Percentiles rank a stretch among this genome's conserved stretches.
Evolutionary conservation across 169 alveolate species (phyloP).

Genomic region (Ichthyophthirius multifiliis): DNA sequence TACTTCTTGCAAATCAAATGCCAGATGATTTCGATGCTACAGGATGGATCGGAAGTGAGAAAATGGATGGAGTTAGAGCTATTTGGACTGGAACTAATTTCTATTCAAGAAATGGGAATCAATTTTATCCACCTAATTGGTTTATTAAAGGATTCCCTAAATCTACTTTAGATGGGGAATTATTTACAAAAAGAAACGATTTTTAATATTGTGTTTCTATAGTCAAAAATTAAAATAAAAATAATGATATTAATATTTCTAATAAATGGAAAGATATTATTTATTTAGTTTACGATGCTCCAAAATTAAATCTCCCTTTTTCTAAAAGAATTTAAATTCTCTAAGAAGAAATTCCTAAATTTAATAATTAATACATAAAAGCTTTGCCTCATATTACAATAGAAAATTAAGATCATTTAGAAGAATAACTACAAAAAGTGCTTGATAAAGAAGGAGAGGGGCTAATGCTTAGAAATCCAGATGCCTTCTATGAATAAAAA

Average conservation of each 20-base stretch:
- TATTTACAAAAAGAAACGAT: slow-evolving; percentile 58
- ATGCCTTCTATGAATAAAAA: slow-evolving; percentile 59
- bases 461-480: slow-evolving; percentile 71
- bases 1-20: neutral
- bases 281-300: slow-evolving; percentile 74
- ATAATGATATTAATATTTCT: slow-evolving; percentile 26
- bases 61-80: slow-evolving; percentile 73
- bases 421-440: slow-evolving; percentile 42
- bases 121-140: slow-evolving; percentile 60
- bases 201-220: slow-evolving; percentile 55
- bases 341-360: slow-evolving; percentile 22
- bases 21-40: slow-evolving; percentile 46
- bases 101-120: slow-evolving; percentile 52
- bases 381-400: slow-evolving; percentile 49
- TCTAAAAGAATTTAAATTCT: slow-evolving; percentile 41
- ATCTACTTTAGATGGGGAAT: slow-evolving; percentile 67
- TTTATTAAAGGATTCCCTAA: slow-evolving; percentile 60
- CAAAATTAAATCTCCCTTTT: slow-evolving; percentile 48
- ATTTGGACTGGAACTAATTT: slow-evolving; percentile 59
- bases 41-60: slow-evolving; percentile 63
- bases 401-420: slow-evolving; percentile 48
- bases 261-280: slow-evolving; percentile 62
- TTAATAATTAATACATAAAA: slow-evolving; percentile 39
- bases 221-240: slow-evolving; percentile 40
- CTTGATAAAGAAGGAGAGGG: slow-evolving; percentile 60